phyloP scores from a whole-genome alignment of 2,329 filamentous ascomycete genomes.

The Alternaria viburni region DNA sequence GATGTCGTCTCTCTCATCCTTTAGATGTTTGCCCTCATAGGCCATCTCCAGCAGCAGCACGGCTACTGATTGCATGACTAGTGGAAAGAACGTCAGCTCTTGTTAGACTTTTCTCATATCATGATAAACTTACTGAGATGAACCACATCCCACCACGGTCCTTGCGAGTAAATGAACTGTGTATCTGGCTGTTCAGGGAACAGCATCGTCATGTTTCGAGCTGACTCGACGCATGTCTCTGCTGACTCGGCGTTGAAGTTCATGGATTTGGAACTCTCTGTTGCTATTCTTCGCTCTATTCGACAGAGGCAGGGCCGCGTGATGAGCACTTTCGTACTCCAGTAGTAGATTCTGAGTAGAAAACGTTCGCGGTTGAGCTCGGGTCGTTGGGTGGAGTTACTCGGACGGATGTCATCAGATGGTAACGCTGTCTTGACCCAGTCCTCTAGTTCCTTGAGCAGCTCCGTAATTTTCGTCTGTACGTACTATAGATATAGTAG shows the following conservation, averaged over 20 bases:
- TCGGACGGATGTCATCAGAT: slow-evolving; percentile 8
- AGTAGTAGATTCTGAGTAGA: slow-evolving; percentile 38
- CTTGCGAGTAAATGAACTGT: slow-evolving; percentile 34
- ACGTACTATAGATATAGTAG: slow-evolving; percentile 19
- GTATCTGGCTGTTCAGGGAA: slow-evolving; percentile 40
- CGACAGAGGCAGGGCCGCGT: slow-evolving; percentile 49
- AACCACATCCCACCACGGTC: slow-evolving; percentile 52
- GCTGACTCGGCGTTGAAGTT: slow-evolving; percentile 43
- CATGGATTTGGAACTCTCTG: slow-evolving; percentile 33
- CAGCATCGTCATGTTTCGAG: slow-evolving; percentile 38
- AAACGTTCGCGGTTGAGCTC: slow-evolving; percentile 19
- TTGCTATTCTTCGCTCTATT: slow-evolving; percentile 41
- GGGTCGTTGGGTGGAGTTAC: slow-evolving; percentile 15
- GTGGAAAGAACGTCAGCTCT: background rate
- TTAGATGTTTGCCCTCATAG: slow-evolving; percentile 35
- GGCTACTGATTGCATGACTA: slow-evolving; percentile 48
- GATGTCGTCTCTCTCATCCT: slow-evolving; percentile 30
- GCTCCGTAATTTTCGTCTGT: slow-evolving; percentile 37
- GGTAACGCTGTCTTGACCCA: slow-evolving; percentile 37
- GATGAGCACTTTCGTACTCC: slow-evolving; percentile 46
- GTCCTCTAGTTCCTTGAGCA: slow-evolving; percentile 39
- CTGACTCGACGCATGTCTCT: slow-evolving; percentile 42
- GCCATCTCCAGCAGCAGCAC: slow-evolving; percentile 49
- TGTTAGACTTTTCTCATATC: rapidly evolving
- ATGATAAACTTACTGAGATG: slow-evolving; percentile 35